Base-by-base conservation (phyloP, 345 rosid species). In the Sonneratia alba region DNA sequence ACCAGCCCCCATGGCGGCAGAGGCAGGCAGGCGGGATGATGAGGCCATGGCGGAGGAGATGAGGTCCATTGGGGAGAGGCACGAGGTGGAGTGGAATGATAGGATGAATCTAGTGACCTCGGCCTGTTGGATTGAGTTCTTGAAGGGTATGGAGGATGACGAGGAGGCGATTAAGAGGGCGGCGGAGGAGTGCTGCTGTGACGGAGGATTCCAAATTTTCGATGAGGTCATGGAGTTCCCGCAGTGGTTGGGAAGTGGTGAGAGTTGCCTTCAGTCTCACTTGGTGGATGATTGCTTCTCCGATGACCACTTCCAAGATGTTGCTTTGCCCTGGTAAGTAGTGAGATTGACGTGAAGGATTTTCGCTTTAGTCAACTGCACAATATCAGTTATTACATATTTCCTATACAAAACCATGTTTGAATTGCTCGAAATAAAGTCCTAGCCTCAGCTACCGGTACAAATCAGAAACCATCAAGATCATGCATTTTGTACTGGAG, bases 141-240 rank as follows among this genome's bases (percentile, higher is more conserved):
- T 85, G 83, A 89, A 83, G 79, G 83, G 76, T 61, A 71, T 83
- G 88, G 91, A 84, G 68, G 56, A 71, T 36, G 85, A 84, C 74
- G 67, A 40, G 55, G 45, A 71, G 71, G 81, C 80, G 70, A 38
- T 77, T 24, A 81, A 81, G 59, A 84, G 70, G 64, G 72, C 73
- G 82, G 62, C 40, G 84, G 68, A 57, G 55, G 45, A 71, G 71
- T 62, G 37, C 38, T 62, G 80, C 80, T 71, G 45, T 75, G 85
- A 83, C 77, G 92, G 78, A 80, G 87, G 79, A 13, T 87, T 75
- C 77, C 86, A 83, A n/a, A 91, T 85, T 27, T 81, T 92, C 59
- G 89, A 85, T 76, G 87, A 84, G 76, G 84, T 85, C 76, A 88
- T 90, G 96, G 96, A 91, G 63, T 87, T 88, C 62, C 95, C 98